Evolutionary conservation across 192 early-diverging fungal species (phyloP), one percentile per base, ranked within the genome.

Genomic region (Mortierella antarctica): DNA sequence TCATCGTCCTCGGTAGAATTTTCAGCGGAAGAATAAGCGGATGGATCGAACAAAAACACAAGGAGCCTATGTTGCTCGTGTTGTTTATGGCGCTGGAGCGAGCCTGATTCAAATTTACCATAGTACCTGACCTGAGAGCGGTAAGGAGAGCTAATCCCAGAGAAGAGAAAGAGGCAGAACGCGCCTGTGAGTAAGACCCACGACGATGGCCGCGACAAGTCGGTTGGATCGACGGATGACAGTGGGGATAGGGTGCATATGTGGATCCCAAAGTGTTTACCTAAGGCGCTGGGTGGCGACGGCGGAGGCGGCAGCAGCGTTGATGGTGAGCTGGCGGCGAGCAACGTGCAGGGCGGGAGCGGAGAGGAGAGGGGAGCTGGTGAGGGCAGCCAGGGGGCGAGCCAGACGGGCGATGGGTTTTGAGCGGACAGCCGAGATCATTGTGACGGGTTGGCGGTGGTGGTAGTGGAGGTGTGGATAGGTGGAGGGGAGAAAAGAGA

Each of bases 371-470:
- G 77, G 55, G 18, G 73, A 68, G 69, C 50, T 57, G 57, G 68
- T n/a, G 51, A 79, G 69, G 3, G 76, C 67, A n/a, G 64, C 69
- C 57, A 80, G 55, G 42, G 77, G 77, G 57, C 70, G 70, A 54
- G 77, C 77, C 52, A 72, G 23, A 40, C 70, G 77, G 45, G 65
- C 65, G 58, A 72, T 21, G 20, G 70, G 70, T 80, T 80, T 80
- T 80, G 77, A 80, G 69, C 76, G 76, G 39, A 80, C 65, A 55
- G 77, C 63, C 44, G 77, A 80, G 65, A 80, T 72, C 77, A 80
- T 80, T 71, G 65, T 79, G 74, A 45, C 56, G 15, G 11, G n/a
- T n/a, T n/a, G n/a, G n/a, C n/a, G n/a, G n/a, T n/a, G n/a, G 46
- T 42, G 57, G 31, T 47, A 5, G 46, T 41, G 39, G n/a, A 39